Percentiles rank a stretch among this genome's conserved stretches.
Evolutionary conservation across 352 stramenopile species (phyloP).

Genomic region (Globisporangium alternatum): DNA sequence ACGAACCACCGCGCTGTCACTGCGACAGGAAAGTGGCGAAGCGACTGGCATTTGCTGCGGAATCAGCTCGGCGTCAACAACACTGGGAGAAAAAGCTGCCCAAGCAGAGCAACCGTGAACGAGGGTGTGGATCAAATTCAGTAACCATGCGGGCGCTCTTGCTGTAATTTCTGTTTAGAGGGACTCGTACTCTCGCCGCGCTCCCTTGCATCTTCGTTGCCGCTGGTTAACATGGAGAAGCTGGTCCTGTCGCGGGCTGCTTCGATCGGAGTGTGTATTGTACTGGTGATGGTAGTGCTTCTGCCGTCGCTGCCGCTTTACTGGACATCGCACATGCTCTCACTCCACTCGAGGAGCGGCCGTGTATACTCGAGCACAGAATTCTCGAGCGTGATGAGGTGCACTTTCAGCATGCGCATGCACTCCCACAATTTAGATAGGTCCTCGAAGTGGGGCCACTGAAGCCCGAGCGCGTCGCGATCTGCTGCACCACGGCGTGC

Average conservation of each 20-base stretch:
- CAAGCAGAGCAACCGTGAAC: too few species aligned
- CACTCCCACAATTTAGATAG: conserved; percentile 76
- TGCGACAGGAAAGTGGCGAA: too few species aligned
- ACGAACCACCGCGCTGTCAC: too few species aligned
- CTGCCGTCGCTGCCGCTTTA: neutral
- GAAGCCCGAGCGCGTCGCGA: conserved; percentile 64
- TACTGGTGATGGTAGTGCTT: conserved; percentile 1
- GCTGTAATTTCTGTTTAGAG: conserved; percentile 4
- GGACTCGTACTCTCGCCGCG: neutral
- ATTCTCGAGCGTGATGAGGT: conserved; percentile 71
- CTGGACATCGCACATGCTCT: conserved; percentile 10
- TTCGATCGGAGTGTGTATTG: neutral
- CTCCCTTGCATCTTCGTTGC: neutral
- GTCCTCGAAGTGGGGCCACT: conserved; percentile 85
- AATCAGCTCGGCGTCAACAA: too few species aligned
- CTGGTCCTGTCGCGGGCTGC: neutral
- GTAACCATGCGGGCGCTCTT: neutral
- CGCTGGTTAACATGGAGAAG: conserved; percentile 6
- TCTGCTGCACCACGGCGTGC: conserved; percentile 78
- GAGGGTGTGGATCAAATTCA: conserved; percentile 12
- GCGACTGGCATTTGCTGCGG: too few species aligned
- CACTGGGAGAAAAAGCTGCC: too few species aligned
- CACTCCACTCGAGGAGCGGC: conserved; percentile 5
- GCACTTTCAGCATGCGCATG: conserved; percentile 79
- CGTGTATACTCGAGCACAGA: conserved; percentile 50